These are phyloP conservation scores for Arthrobotrys iridis DNA, from an alignment of 2,329 filamentous ascomycete genomes.

Conservation along the genomic window DNA sequence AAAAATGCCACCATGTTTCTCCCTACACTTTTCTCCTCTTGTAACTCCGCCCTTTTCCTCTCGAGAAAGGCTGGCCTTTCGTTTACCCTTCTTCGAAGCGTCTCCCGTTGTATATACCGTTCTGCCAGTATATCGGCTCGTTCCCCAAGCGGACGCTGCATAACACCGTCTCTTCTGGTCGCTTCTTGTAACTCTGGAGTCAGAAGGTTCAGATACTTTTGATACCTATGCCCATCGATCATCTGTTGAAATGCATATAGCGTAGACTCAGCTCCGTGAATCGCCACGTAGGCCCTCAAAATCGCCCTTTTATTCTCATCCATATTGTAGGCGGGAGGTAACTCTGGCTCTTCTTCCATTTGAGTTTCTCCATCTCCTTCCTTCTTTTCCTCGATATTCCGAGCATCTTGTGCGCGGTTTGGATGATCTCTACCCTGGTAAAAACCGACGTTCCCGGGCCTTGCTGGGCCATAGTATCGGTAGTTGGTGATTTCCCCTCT, in stretches of 20 bases:
- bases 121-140: not conserved
- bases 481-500: not conserved
- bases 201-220: not conserved
- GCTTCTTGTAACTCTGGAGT: not conserved
- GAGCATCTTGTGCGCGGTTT: no score
- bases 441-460: not conserved
- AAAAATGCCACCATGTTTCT: not conserved
- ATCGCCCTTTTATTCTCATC: not conserved
- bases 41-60: not conserved
- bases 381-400: no score
- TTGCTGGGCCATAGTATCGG: not conserved
- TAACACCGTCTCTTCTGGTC: not conserved
- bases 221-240: not conserved
- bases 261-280: not conserved
- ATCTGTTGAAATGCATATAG: not conserved
- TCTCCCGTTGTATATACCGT: not conserved
- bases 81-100: not conserved
- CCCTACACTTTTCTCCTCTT: not conserved
- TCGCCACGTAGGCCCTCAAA: not conserved
- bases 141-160: not conserved
- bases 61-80: not conserved
- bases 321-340: not conserved
- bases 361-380: not conserved
- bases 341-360: not conserved
- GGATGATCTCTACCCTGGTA: not conserved